Evolutionary conservation across 805 yeast genomes (phyloP).

Genomic region (Lachancea mirantina): DNA sequence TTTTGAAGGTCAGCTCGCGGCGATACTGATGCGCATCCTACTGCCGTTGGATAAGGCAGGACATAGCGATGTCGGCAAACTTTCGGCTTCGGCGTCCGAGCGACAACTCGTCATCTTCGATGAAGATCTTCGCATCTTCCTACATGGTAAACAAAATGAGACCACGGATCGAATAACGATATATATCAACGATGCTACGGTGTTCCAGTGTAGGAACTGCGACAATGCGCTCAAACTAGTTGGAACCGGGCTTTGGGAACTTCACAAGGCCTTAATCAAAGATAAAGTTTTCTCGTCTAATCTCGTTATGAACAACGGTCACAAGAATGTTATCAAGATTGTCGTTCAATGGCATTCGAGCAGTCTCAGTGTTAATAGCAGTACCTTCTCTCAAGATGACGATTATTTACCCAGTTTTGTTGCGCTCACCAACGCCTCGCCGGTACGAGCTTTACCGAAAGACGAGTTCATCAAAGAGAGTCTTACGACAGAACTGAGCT

Average conservation of each 20-base stretch:
- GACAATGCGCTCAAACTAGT: slow-evolving; percentile 4
- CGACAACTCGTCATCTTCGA: slow-evolving; percentile 27
- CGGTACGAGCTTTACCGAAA: too few species aligned
- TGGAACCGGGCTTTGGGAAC: slow-evolving; percentile 9
- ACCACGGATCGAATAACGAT: slow-evolving; percentile 12
- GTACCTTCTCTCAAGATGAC: slow-evolving; percentile 10
- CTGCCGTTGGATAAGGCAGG: slow-evolving; percentile 4
- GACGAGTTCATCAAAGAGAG: too few species aligned
- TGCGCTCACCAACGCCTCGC: too few species aligned
- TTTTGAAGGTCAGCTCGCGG: too few species aligned
- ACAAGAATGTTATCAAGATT: slow-evolving; percentile 17
- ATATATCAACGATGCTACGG: slow-evolving; percentile 27
- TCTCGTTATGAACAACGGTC: slow-evolving; percentile 30
- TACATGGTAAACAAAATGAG: slow-evolving; percentile 5
- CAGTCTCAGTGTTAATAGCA: too few species aligned
- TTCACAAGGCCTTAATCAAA: slow-evolving; percentile 16
- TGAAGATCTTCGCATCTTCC: slow-evolving; percentile 20
- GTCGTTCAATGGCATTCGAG: slow-evolving; percentile 5
- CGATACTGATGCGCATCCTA: slow-evolving; percentile 5
- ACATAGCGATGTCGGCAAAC: slow-evolving; percentile 3
- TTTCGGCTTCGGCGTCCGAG: slow-evolving; percentile 13
- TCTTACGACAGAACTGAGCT: slow-evolving; percentile 6
- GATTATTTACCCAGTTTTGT: slow-evolving; percentile 23
- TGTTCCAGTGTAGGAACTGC: slow-evolving; percentile 12
- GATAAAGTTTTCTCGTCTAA: slow-evolving; percentile 23